Conservation (phyloP, 495 filamentous ascomycete species). For the Penicillium cinerascens region DNA sequence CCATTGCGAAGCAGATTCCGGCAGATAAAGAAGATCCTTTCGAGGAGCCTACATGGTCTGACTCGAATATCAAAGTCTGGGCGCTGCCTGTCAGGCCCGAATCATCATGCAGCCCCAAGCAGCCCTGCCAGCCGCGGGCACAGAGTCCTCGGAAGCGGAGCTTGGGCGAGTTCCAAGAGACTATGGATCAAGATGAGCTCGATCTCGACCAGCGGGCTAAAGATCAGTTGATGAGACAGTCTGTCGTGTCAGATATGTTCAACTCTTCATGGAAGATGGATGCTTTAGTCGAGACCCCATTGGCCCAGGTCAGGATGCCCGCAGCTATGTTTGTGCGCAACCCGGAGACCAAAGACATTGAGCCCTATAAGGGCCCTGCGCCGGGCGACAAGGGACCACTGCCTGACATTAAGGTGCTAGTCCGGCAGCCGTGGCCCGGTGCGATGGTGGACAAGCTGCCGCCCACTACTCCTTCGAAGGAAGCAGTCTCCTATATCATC, state of each 20-base stretch:
- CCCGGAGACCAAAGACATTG: slow-evolving; percentile 57
- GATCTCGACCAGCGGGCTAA: slow-evolving; percentile 25
- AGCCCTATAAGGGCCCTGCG: slow-evolving; percentile 62
- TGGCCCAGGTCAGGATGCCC: slow-evolving; percentile 63
- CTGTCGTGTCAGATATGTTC: slow-evolving; percentile 76
- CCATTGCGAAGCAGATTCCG: slow-evolving; percentile 15
- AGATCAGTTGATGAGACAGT: slow-evolving; percentile 51
- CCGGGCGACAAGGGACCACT: slow-evolving; percentile 48
- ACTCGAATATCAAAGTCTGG: slow-evolving; percentile 79
- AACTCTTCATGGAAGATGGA: slow-evolving; percentile 72
- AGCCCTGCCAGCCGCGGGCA: slow-evolving; percentile 8
- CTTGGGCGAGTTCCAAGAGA: slow-evolving; percentile 53
- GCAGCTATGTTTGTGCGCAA: slow-evolving; percentile 69
- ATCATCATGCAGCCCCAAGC: background rate
- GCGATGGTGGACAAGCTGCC: slow-evolving; percentile 62
- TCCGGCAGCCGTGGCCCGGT: slow-evolving; percentile 81
- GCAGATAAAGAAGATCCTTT: slow-evolving; percentile 29
- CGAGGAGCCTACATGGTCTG: slow-evolving; percentile 64
- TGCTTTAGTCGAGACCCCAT: slow-evolving; percentile 56
- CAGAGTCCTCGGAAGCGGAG: slow-evolving; percentile 57
- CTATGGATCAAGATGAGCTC: slow-evolving; percentile 8
- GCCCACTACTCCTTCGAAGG: slow-evolving; percentile 54
- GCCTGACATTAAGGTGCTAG: slow-evolving; percentile 68
- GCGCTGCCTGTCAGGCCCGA: slow-evolving; percentile 57
- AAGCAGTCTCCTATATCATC: slow-evolving; percentile 82